Evolutionary conservation across 1,284 basidiomycete species (phyloP), one percentile per base, ranked within the genome.

Genomic region (Moesziomyces sp.): DNA sequence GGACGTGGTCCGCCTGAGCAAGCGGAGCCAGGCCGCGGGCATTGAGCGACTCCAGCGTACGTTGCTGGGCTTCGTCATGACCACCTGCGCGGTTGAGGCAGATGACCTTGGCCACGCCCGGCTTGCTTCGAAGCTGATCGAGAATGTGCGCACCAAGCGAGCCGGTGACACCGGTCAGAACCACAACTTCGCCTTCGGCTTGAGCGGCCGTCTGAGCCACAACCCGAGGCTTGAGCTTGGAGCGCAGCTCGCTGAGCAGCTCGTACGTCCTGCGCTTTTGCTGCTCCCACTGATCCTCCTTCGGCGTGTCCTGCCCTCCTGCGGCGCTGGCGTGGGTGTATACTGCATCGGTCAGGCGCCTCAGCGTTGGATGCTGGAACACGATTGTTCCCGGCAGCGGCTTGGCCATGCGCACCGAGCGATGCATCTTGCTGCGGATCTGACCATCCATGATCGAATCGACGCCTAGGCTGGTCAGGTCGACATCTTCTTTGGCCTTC

Each of bases 361-460:
- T 66, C 21, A 87, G 78, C 1, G 86, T 85, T 0, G 86, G 86
- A 59, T 87, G 74, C 64, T 87, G 86, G 58, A 87, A 88, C 8
- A 88, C 86, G 13, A 88, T 81, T 74, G 79, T 81, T 19, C 62
- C 64, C 0, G 82, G 77, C 8, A 86, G 54, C 11, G 64, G 63
- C 0, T 53, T 19, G 1, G 30, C 42, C 55, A 65, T 58, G 28
- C 58, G 62, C 13, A 65, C 26, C 5, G 59, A 47, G 11, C 67
- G 66, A 42, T 74, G 58, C 11, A 74, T 57, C 46, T 58, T 48
- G 43, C 63, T 58, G 5, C 89, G 83, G 33, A 90, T 86, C 24
- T 88, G 84, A 5, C 87, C 87, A 16, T 88, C 88, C 70, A 88
- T 87, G 11, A 90, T 80, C 10, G 88, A 90, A 78, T 89, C 88